Evolutionary conservation across 768 basidiomycete genomes (phyloP), one percentile per base, ranked within the genome.

Genomic region (Lactifluus piperatus): DNA sequence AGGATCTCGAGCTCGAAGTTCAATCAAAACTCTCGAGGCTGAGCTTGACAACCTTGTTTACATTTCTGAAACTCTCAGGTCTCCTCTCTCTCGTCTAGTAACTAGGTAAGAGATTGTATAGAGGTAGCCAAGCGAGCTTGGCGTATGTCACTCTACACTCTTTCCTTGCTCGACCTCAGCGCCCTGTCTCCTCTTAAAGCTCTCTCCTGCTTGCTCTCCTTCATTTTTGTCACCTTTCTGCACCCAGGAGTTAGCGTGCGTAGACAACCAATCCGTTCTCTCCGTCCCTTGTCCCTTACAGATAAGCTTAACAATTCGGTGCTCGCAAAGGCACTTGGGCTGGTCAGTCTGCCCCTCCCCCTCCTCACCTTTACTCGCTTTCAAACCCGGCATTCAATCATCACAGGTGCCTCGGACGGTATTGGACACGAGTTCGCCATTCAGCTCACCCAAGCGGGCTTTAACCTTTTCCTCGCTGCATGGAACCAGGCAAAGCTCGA

Each of bases 401-500:
- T 99, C 14, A 98, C 95, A 1, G 97, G 97, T 34, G 88, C 91
- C 29, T 97, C 97, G 0, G 91, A 94, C 61, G 97, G 97, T 8
- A 95, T 99, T 64, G 97, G 97, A 2, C 88, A 85, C 62, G 93
- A 97, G 69, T 98, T 94, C 64, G 86, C 94, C 10, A 70, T 87
- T 20, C 94, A 98, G 71, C 79, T 99, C 37, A 94, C 88, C 2
- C 81, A 80, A 59, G 83, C 84, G 26, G 93, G 93, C 1, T 97
- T 94, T 77, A 94, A 94, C 62, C 73, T 97, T 26, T 71, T 94
- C 32, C 79, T 98, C 51, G 82, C 92, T 30, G 88, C 91, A 32
- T 79, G 97, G 36, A 91, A 88, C 64, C 73, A 78, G 36, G 71
- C 72, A 0, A 77, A 86, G 29, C 76, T 97, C 57, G 73, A 77